These are phyloP conservation scores for Stereocaulon alpinum DNA, from an alignment of 495 filamentous ascomycete genomes.

Conservation along the genomic window DNA sequence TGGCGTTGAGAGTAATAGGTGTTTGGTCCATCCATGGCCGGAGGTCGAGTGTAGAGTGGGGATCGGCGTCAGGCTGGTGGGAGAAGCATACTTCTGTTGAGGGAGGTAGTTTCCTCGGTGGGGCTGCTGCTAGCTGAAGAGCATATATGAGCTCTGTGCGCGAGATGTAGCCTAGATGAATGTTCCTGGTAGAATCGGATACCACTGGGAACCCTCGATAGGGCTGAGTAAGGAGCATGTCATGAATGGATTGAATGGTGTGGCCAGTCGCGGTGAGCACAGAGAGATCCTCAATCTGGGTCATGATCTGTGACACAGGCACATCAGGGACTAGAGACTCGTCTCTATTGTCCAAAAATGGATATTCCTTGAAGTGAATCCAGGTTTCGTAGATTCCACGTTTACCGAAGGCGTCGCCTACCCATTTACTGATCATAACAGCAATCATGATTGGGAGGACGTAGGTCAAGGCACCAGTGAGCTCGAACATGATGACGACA, in stretches of 20 bases:
- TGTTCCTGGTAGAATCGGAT: conserved; percentile 52
- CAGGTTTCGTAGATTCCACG: conserved; percentile 95
- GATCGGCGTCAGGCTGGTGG: conserved; percentile 72
- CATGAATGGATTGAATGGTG: conserved; percentile 64
- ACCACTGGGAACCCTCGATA: conserved; percentile 94
- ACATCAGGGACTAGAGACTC: conserved; percentile 75
- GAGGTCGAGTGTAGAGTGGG: conserved; percentile 69
- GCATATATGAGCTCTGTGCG: conserved; percentile 81
- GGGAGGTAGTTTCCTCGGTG: conserved; percentile 45
- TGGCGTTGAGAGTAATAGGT: conserved; percentile 74
- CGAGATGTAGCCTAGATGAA: conserved; percentile 87
- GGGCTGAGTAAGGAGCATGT: conserved; percentile 57
- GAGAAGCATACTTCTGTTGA: conserved; percentile 76
- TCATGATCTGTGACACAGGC: conserved; percentile 78
- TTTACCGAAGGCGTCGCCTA: conserved; percentile 89
- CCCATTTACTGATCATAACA: conserved; percentile 98
- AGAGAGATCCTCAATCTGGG: conserved; percentile 77
- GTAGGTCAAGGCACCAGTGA: conserved; percentile 91
- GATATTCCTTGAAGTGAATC: conserved; percentile 95
- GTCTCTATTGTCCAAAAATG: conserved; percentile 88
- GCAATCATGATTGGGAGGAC: conserved; percentile 98
- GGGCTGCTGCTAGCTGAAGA: conserved; percentile 44
- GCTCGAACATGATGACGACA: conserved; percentile 98
- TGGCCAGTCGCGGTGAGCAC: conserved; percentile 79
- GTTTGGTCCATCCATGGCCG: conserved; percentile 98